A percentile compares a stretch with the other conserved stretches of the same genome.
Conservation (phyloP, 305 asterid genomes). For the Rubia peregrina region DNA sequence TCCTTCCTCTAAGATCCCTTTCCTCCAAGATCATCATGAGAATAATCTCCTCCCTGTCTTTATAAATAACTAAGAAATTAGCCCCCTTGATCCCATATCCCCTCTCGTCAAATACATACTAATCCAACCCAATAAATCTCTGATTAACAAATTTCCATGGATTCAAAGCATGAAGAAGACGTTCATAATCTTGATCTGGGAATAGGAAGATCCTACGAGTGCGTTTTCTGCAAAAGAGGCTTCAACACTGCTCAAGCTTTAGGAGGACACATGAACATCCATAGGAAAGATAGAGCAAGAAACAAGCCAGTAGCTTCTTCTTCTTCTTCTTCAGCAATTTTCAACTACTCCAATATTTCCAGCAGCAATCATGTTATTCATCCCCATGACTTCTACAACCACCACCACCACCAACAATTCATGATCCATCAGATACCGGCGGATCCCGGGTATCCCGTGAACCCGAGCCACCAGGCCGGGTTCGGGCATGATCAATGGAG, state of each 20-base stretch:
- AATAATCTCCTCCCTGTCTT: background rate
- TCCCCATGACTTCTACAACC: background rate
- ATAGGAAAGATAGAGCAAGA: conserved; percentile 55
- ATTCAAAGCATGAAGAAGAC: conserved; percentile 27
- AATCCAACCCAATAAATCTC: background rate
- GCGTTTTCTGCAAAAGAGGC: conserved; percentile 73
- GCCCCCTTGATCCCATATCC: background rate
- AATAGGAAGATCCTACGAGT: conserved; percentile 59
- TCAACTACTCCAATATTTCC: background rate
- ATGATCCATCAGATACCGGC: background rate
- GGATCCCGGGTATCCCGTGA: background rate
- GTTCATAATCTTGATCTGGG: conserved; percentile 18
- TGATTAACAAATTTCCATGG: conserved; percentile 16
- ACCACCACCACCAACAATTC: background rate
- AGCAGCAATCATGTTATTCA: background rate
- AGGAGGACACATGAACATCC: conserved; percentile 65
- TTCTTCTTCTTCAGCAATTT: conserved; percentile 16
- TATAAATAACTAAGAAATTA: background rate
- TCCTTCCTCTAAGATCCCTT: background rate
- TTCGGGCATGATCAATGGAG: background rate
- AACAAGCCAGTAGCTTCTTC: conserved; percentile 30
- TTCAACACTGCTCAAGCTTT: conserved; percentile 75
- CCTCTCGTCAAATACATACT: background rate
- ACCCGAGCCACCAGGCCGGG: background rate
- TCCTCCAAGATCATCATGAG: background rate